Conservation (phyloP, 805 yeast genomes). For the Metschnikowia corniflorae region DNA sequence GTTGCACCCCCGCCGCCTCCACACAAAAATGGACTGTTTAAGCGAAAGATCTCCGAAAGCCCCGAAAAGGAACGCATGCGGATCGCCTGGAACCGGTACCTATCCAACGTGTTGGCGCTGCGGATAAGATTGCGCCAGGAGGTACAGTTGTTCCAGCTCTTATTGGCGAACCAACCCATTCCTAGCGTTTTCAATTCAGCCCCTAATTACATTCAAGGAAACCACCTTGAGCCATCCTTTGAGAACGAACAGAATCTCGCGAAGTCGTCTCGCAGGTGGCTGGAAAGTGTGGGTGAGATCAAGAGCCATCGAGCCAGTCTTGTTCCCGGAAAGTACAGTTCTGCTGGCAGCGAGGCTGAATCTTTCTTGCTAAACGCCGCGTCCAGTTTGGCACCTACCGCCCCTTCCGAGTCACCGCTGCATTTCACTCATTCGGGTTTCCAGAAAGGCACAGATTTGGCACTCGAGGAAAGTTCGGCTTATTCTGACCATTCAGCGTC, state of each 20-base stretch:
- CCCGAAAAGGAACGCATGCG: slow-evolving; percentile 3
- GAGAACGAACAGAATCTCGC: neutral
- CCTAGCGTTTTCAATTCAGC: slow-evolving; percentile 8
- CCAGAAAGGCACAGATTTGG: neutral
- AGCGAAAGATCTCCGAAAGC: neutral
- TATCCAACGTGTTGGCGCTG: slow-evolving; percentile 32
- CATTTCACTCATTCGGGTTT: neutral
- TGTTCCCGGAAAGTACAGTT: slow-evolving; percentile 5
- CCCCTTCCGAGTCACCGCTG: slow-evolving; percentile 3
- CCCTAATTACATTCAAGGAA: neutral
- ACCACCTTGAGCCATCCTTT: neutral
- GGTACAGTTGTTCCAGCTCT: slow-evolving; percentile 30
- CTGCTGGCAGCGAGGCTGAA: slow-evolving; percentile 5
- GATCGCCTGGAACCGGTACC: slow-evolving; percentile 33
- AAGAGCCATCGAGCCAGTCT: slow-evolving; percentile 10
- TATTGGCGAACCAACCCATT: slow-evolving; percentile 14
- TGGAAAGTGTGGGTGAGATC: slow-evolving; percentile 8
- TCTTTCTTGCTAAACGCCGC: slow-evolving; percentile 2
- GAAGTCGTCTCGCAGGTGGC: slow-evolving; percentile 6
- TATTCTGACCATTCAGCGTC: neutral
- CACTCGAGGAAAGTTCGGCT: neutral
- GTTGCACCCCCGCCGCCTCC: slow-evolving; percentile 17
- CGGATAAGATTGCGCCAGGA: slow-evolving; percentile 41
- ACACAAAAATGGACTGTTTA: slow-evolving; percentile 6
- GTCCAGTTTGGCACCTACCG: slow-evolving; percentile 4